Conservation (phyloP, 345 rosid genomes). For the Gossypium arboreum region DNA sequence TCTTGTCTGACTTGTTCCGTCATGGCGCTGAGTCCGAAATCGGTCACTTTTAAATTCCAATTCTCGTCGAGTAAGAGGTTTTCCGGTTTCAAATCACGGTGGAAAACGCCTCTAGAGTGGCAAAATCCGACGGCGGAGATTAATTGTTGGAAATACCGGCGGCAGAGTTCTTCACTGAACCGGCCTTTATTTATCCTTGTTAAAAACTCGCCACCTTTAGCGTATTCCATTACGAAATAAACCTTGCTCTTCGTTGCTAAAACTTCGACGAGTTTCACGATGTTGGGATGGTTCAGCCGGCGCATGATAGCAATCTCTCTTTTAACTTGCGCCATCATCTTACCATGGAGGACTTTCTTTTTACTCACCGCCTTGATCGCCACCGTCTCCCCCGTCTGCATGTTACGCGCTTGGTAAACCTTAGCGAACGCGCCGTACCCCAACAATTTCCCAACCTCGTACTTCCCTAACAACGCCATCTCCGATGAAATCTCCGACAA, state of each 20-base stretch:
- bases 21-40: slow-evolving; percentile 87
- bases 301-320: slow-evolving; percentile 86
- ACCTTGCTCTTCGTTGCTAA: slow-evolving; percentile 74
- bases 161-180: slow-evolving; percentile 86
- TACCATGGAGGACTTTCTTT: slow-evolving; percentile 50
- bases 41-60: slow-evolving; percentile 65
- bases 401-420: slow-evolving; percentile 64
- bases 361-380: slow-evolving; percentile 86
- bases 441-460: slow-evolving; percentile 72
- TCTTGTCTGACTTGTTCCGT: slow-evolving; percentile 61
- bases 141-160: slow-evolving; percentile 80
- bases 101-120: slow-evolving; percentile 82
- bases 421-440: slow-evolving; percentile 88
- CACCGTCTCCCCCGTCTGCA: slow-evolving; percentile 65
- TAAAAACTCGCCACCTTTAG: slow-evolving; percentile 88
- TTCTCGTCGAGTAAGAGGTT: slow-evolving; percentile 85
- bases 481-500: slow-evolving; percentile 19
- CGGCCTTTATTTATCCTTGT: slow-evolving; percentile 60
- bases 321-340: slow-evolving; percentile 42
- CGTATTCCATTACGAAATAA: slow-evolving; percentile 85
- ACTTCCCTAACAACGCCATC: slow-evolving; percentile 48
- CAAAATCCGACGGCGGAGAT: slow-evolving; percentile 76
- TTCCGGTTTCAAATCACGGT: slow-evolving; percentile 87
- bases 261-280: slow-evolving; percentile 68
- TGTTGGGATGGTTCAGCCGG: slow-evolving; percentile 55